These are phyloP conservation scores for Fraxinus paxiana DNA, from an alignment of 305 asterid genomes.

Conservation along the genomic window DNA sequence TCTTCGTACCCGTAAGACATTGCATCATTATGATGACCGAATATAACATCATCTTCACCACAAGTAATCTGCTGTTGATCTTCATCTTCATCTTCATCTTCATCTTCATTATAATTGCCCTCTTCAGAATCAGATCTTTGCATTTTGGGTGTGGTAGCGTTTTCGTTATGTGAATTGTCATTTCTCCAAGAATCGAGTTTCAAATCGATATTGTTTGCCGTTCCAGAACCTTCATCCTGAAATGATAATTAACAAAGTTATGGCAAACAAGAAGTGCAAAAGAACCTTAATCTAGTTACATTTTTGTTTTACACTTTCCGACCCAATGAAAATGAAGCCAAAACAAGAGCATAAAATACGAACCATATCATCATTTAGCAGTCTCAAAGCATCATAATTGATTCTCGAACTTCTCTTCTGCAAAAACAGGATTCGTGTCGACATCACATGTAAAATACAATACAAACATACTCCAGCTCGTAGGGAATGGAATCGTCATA, in stretches of 20 bases:
- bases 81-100: constrained; percentile 13
- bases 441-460: constrained; percentile 3
- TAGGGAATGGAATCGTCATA: not conserved
- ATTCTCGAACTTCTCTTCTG: constrained; percentile 40
- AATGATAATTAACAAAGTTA: not conserved
- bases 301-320: not conserved
- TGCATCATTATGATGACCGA: not conserved
- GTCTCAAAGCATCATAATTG: constrained; percentile 35
- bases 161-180: constrained; percentile 7
- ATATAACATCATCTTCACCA: constrained; percentile 5
- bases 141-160: not conserved
- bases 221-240: constrained; percentile 24
- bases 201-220: not conserved
- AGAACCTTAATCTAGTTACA: not conserved
- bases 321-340: not conserved
- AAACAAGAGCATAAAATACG: not conserved
- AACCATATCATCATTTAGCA: constrained; percentile 29
- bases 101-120: constrained; percentile 12
- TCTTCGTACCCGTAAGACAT: constrained; percentile 9
- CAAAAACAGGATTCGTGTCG: constrained; percentile 10
- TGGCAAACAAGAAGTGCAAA: not conserved
- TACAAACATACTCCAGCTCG: not conserved
- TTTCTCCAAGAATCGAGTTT: constrained; percentile 9
- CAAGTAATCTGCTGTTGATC: constrained; percentile 11
- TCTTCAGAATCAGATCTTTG: constrained; percentile 1